Evolutionary conservation across 73 alveolate genomes (phyloP).

Genomic region (Tetrahymena borealis): DNA sequence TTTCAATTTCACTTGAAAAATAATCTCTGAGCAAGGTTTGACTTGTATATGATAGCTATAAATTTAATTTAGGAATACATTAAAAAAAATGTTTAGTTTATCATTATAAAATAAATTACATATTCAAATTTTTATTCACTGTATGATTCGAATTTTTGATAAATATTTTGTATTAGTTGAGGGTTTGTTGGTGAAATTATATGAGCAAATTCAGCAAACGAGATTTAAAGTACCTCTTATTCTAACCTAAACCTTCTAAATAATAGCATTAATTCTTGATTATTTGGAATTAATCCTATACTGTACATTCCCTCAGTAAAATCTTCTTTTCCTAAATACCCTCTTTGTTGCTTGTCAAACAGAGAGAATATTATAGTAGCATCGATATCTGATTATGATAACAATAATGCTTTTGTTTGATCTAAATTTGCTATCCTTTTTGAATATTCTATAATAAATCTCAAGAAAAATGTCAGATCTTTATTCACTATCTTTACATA

Average conservation of each 20-base stretch:
- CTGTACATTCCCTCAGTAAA: not conserved
- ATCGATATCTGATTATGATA: not conserved
- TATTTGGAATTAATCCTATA: not conserved
- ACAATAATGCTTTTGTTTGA: not conserved
- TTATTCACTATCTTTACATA: not conserved
- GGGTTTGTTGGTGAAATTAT: not conserved
- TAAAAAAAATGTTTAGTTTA: not conserved
- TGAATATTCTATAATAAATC: not conserved
- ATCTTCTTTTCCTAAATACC: not conserved
- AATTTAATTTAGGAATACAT: not conserved
- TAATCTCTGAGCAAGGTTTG: not conserved
- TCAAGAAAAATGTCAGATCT: not conserved
- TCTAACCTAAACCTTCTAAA: not conserved
- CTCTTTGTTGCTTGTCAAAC: not conserved
- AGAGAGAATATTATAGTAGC: not conserved
- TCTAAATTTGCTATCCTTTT: not conserved
- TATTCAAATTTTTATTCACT: not conserved
- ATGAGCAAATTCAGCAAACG: not conserved
- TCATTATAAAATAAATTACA: not conserved
- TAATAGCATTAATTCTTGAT: not conserved
- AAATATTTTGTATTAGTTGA: not conserved
- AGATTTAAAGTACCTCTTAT: not conserved
- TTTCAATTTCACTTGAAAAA: not conserved
- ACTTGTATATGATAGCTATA: not conserved
- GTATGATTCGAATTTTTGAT: not conserved